Evolutionary conservation across 495 filamentous ascomycete genomes (phyloP).

Genomic region (Parathielavia hyrcaniae): DNA sequence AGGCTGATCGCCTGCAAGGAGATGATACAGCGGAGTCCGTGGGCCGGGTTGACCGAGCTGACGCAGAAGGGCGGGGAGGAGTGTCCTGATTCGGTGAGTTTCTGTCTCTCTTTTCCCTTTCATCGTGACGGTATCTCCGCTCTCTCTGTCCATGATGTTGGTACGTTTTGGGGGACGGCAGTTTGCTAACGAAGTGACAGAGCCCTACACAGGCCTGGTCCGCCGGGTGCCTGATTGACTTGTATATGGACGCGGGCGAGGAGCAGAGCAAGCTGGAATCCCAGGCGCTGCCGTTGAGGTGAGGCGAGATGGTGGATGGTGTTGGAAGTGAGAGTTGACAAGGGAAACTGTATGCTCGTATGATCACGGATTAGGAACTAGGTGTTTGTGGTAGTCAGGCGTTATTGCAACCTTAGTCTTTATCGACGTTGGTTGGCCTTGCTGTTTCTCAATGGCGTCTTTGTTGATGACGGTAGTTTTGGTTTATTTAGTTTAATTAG

Average conservation of each 20-base stretch:
- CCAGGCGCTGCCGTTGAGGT: slow-evolving; percentile 24
- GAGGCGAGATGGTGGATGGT: not conserved
- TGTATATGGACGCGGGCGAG: slow-evolving; percentile 80
- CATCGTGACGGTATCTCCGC: no score
- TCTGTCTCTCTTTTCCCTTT: not conserved
- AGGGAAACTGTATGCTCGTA: not conserved
- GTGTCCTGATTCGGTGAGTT: slow-evolving; percentile 80
- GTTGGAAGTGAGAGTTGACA: not conserved
- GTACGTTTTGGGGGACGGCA: not conserved
- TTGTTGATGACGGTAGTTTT: no score
- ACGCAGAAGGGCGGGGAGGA: slow-evolving; percentile 80
- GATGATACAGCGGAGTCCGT: slow-evolving; percentile 66
- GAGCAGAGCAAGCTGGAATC: slow-evolving; percentile 34
- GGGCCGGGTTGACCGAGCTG: slow-evolving; percentile 91
- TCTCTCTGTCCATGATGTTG: not conserved
- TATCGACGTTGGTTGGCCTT: no score
- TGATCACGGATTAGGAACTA: not conserved
- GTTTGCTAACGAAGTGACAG: slow-evolving; percentile 34
- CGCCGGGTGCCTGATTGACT: slow-evolving; percentile 82
- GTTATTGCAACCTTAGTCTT: no score
- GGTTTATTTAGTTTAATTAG: no score
- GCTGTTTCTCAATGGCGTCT: no score
- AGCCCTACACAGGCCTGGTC: slow-evolving; percentile 96
- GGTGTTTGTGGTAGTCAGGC: not conserved
- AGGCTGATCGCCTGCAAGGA: slow-evolving; percentile 75